Conservation (phyloP, 352 stramenopile genomes). For the Pythium brachiatum region DNA sequence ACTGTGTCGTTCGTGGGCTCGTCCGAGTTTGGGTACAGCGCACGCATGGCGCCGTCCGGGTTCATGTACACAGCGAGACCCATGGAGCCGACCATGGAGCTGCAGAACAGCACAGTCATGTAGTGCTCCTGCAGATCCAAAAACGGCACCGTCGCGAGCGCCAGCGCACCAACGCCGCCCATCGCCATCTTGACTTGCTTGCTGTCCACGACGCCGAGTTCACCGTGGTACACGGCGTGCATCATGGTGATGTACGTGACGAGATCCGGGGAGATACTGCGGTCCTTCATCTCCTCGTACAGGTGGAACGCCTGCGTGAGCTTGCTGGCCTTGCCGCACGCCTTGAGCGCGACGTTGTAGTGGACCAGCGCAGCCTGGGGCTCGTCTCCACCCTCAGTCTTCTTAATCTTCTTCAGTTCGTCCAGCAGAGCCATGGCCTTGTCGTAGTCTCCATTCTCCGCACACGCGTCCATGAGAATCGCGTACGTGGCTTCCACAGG, state of each 20-base stretch:
- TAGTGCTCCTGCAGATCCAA: constrained; percentile 77
- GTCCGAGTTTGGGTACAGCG: constrained; percentile 78
- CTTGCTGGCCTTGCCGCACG: constrained; percentile 66
- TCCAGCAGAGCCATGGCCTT: constrained; percentile 49
- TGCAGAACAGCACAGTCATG: constrained; percentile 71
- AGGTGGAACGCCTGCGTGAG: constrained; percentile 72
- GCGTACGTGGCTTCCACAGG: constrained; percentile 64
- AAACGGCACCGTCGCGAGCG: constrained; percentile 54
- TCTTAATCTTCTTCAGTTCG: constrained; percentile 38
- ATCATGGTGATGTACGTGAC: constrained; percentile 88
- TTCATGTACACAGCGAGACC: constrained; percentile 83
- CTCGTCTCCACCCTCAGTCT: constrained; percentile 29
- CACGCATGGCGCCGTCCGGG: constrained; percentile 70
- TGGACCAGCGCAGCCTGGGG: constrained; percentile 39
- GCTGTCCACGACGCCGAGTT: constrained; percentile 61
- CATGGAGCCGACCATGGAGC: constrained; percentile 76
- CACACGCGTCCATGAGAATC: constrained; percentile 74
- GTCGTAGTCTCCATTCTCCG: constrained; percentile 57
- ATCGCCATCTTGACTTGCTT: constrained; percentile 66
- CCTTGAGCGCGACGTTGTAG: constrained; percentile 83
- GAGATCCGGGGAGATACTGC: constrained; percentile 61
- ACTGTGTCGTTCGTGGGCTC: constrained; percentile 63
- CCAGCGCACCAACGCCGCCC: constrained; percentile 54
- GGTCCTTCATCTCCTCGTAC: constrained; percentile 85
- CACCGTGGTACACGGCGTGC: constrained; percentile 83